phyloP scores from a whole-genome alignment of 2,329 filamentous ascomycete genomes.

The Corynespora cassiicola region DNA sequence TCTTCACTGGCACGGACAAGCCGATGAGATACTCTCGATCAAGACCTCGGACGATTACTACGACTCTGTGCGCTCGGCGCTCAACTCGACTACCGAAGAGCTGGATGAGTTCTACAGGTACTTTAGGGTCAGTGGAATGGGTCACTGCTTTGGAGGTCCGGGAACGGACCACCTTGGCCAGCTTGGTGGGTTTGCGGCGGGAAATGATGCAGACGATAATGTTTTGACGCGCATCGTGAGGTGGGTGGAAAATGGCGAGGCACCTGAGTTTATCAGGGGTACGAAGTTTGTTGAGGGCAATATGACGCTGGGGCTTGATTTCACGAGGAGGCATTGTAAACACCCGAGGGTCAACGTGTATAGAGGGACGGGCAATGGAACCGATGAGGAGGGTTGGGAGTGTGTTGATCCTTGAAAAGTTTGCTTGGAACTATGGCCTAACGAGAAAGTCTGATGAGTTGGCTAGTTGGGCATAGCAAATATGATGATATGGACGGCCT shows the following conservation, averaged over 20 bases:
- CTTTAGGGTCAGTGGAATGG: constrained; percentile 19
- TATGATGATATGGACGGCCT: too few relatives aligned
- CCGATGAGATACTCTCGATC: constrained; percentile 16
- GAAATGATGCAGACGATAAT: constrained; percentile 42
- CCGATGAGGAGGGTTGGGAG: neutral
- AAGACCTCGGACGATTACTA: constrained; percentile 14
- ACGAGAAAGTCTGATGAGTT: too few relatives aligned
- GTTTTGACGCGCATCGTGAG: constrained; percentile 52
- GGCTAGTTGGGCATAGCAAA: too few relatives aligned
- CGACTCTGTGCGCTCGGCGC: constrained; percentile 8
- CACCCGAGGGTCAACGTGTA: constrained; percentile 10
- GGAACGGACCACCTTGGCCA: constrained; percentile 13
- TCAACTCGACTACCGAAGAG: constrained; percentile 7
- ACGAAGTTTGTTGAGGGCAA: constrained; percentile 46
- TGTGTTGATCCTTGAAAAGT: too few relatives aligned
- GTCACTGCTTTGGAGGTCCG: constrained; percentile 19
- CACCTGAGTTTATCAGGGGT: constrained; percentile 44
- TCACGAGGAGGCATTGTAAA: constrained; percentile 56
- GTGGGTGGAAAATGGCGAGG: constrained; percentile 50
- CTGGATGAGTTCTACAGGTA: constrained; percentile 25
- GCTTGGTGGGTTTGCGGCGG: neutral
- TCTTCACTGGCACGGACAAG: constrained; percentile 24
- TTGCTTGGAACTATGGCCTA: too few relatives aligned
- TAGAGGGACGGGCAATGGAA: neutral
- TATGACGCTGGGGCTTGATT: constrained; percentile 48